These are phyloP conservation scores for Trichoderma virens DNA, from an alignment of 495 filamentous ascomycete species.

Conservation along the genomic window DNA sequence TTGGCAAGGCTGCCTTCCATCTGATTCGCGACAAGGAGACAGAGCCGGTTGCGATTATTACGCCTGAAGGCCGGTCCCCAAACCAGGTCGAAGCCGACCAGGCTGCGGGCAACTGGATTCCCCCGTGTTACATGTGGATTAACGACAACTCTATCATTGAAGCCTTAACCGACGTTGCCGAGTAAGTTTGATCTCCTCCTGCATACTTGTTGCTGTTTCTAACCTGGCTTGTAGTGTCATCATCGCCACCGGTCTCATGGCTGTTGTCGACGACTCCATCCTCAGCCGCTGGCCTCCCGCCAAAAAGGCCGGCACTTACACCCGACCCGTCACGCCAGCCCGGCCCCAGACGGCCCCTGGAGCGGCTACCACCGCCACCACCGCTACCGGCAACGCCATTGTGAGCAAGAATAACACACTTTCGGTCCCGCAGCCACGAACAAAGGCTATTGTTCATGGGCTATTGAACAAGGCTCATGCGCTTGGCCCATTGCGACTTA, in stretches of 20 bases:
- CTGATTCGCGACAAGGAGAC: slow-evolving; percentile 59
- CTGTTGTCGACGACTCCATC: slow-evolving; percentile 89
- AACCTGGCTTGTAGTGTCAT: slow-evolving; percentile 54
- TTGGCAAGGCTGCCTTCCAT: slow-evolving; percentile 62
- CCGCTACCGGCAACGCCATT: not conserved
- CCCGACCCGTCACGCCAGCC: not conserved
- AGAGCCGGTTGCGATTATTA: slow-evolving; percentile 68
- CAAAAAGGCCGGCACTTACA: slow-evolving; percentile 24
- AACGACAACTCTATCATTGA: slow-evolving; percentile 61
- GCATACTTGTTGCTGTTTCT: not conserved
- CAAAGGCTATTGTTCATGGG: not conserved
- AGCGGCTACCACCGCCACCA: not conserved
- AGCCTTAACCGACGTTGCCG: slow-evolving; percentile 70
- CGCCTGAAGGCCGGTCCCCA: slow-evolving; percentile 68
- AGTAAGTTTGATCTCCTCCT: slow-evolving; percentile 57
- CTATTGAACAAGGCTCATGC: not conserved
- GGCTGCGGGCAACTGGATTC: slow-evolving; percentile 80
- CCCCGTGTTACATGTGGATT: slow-evolving; percentile 84
- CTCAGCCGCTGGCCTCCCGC: slow-evolving; percentile 67
- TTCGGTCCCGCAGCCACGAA: not conserved
- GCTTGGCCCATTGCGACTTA: not conserved
- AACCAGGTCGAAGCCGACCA: slow-evolving; percentile 65
- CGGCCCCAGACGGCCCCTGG: not conserved
- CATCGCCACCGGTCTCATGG: slow-evolving; percentile 81
- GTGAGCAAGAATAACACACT: not conserved